phyloP scores from a whole-genome alignment of 2,329 filamentous ascomycete genomes.

The Xylariaceae sp. region DNA sequence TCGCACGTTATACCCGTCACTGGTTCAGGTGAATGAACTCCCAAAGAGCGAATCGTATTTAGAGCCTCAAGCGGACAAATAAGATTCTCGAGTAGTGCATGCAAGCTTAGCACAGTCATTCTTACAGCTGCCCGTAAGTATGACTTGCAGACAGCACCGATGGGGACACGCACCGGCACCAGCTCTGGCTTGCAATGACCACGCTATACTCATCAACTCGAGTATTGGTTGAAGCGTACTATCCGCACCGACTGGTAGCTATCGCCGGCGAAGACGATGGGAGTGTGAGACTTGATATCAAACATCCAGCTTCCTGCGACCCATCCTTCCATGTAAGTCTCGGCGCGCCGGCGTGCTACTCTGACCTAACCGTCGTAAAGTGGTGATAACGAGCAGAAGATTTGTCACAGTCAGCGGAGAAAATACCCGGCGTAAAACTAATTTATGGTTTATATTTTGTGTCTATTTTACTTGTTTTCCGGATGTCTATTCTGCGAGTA shows the following conservation, averaged over 20 bases:
- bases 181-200: constrained; percentile 1
- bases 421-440: no score
- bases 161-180: constrained; percentile 1
- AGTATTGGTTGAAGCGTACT: not conserved
- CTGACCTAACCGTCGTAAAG: constrained; percentile 7
- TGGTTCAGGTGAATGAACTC: not conserved
- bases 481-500: no score
- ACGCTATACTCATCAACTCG: constrained; percentile 10
- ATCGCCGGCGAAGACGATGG: not conserved
- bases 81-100: not conserved
- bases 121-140: constrained; percentile 8
- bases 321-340: constrained; percentile 8
- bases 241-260: not conserved
- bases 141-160: constrained; percentile 15
- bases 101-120: constrained; percentile 5
- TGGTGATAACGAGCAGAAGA: no score
- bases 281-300: constrained; percentile 3
- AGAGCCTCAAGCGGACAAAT: constrained; percentile 4
- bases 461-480: no score
- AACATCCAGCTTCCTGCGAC: not conserved
- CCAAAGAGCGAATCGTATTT: not conserved
- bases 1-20: not conserved
- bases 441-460: no score
- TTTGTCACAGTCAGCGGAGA: no score
- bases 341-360: constrained; percentile 6